Percentiles rank a stretch among this genome's conserved stretches.
These are phyloP conservation scores for Rhizopogon vesiculosus DNA, from an alignment of 768 basidiomycete species.

Conservation along the genomic window DNA sequence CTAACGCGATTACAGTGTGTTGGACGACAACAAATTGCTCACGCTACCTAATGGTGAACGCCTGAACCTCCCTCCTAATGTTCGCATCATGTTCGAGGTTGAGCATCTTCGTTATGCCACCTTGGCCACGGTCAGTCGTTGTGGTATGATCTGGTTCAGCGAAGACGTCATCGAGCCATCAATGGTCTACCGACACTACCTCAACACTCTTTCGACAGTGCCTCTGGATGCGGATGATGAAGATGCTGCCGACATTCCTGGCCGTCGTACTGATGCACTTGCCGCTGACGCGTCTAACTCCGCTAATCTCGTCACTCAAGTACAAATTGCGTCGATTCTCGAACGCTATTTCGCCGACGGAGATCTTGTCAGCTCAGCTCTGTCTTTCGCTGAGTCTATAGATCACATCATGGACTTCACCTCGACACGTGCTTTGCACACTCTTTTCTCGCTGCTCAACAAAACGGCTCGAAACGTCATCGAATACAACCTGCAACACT, in stretches of 20 bases:
- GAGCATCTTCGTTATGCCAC: constrained; percentile 97
- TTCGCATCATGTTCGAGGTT: constrained; percentile 99
- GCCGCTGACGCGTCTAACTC: constrained; percentile 46
- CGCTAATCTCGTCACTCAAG: constrained; percentile 68
- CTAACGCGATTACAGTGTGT: constrained; percentile 54
- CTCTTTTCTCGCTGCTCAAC: constrained; percentile 95
- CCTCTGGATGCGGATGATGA: constrained; percentile 91
- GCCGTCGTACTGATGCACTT: constrained; percentile 51
- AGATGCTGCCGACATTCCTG: constrained; percentile 54
- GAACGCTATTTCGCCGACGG: constrained; percentile 80
- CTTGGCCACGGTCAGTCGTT: constrained; percentile 97
- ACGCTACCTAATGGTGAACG: constrained; percentile 98
- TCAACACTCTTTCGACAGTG: constrained; percentile 66
- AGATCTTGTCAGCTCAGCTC: constrained; percentile 76
- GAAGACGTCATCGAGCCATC: constrained; percentile 88
- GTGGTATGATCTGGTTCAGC: constrained; percentile 99
- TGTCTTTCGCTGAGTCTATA: constrained; percentile 76
- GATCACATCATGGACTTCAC: constrained; percentile 99
- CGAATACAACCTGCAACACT: constrained; percentile 92
- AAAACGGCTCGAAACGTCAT: constrained; percentile 91
- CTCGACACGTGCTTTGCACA: constrained; percentile 83
- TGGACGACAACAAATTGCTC: constrained; percentile 97
- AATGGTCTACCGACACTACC: constrained; percentile 91
- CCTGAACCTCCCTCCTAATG: constrained; percentile 92
- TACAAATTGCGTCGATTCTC: constrained; percentile 66